Base-by-base conservation (phyloP, 2,329 filamentous ascomycete genomes). In the Alternaria infectoria region DNA sequence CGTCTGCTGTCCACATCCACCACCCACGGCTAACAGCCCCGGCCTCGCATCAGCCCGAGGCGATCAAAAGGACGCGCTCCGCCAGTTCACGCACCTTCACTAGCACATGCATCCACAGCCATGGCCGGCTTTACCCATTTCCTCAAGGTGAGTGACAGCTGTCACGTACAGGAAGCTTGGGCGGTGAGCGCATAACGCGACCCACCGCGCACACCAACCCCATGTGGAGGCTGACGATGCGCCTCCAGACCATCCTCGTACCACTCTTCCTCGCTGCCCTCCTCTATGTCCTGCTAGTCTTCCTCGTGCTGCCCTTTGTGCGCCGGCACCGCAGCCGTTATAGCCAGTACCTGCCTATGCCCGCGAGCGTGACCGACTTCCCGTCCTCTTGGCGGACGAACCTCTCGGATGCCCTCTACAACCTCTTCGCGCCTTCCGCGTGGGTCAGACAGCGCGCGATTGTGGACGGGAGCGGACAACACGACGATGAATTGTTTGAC, bases 261-360 rank as follows among this genome's bases (percentile, higher is more conserved):
- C 83, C 83, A n/a, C 79, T 81, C 67, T 69, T 83, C 68, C 75
- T 82, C 66, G 80, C 83, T 61, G 71, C 71, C 36, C 59, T 77
- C 60, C 79, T 84, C 74, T 84, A 84, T 74, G 59, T 77, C 71
- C 62, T 81, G 61, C 70, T 82, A 59, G 79, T 79, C 66, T 75
- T 80, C 69, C 54, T 80, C 64, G 59, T 84, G 66, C 67, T 84
- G 23, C 83, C 83, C 49, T 77, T 84, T 51, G 71, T 81, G 52
- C 81, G 81, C 70, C 79, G 77, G 55, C 80, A 84, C 68, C 78
- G 81, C 69, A 76, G 73, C 61, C 79, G 80, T 70, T 84, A 84
- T 75, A 75, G 72, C 61, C 80, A 83, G 59, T 81, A 81, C 68
- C 77, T 81, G 3, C 83, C 83, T 69, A 75, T 83, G 44, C 74